A percentile compares a stretch with the other conserved stretches of the same genome.
Evolutionary conservation across 192 early-diverging fungal species (phyloP).

Genomic region (Lunasporangiospora selenospora): DNA sequence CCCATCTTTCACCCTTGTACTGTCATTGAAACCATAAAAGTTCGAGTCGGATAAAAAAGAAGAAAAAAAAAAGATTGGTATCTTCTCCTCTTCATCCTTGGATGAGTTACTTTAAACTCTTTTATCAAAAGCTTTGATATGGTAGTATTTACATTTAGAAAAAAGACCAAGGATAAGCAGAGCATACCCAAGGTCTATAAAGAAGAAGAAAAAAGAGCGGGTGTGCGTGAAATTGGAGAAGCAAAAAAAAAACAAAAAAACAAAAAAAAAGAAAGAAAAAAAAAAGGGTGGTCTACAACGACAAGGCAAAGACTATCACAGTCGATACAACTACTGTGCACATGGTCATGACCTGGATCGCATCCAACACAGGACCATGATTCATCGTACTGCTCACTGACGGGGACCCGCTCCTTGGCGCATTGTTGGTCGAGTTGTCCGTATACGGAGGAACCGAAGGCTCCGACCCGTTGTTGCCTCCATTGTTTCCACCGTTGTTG

Average conservation of each 20-base stretch:
- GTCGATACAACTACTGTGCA: constrained; percentile 23
- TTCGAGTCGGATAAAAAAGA: too few species aligned
- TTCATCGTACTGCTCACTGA: constrained; percentile 27
- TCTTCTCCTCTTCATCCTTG: too few species aligned
- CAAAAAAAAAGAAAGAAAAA: not conserved
- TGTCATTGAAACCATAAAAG: too few species aligned
- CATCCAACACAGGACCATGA: constrained; percentile 18
- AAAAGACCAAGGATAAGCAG: too few species aligned
- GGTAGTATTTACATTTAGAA: too few species aligned
- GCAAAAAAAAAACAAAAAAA: constrained; percentile 1
- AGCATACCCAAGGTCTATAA: too few species aligned
- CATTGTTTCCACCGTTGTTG: not conserved
- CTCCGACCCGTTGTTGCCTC: constrained; percentile 7
- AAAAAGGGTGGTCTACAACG: constrained; percentile 3
- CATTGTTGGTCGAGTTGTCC: not conserved
- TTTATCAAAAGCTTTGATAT: too few species aligned
- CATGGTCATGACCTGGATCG: constrained; percentile 25
- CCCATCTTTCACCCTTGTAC: too few species aligned
- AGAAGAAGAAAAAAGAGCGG: too few species aligned
- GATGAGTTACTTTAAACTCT: too few species aligned
- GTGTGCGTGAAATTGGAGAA: too few species aligned
- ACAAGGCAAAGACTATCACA: constrained; percentile 1
- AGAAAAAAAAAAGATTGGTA: too few species aligned
- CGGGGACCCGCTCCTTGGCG: constrained; percentile 1
- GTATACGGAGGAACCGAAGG: constrained; percentile 1